Evolutionary conservation across 2,329 filamentous ascomycete genomes (phyloP).

Genomic region (Zymoseptoria tritici): DNA sequence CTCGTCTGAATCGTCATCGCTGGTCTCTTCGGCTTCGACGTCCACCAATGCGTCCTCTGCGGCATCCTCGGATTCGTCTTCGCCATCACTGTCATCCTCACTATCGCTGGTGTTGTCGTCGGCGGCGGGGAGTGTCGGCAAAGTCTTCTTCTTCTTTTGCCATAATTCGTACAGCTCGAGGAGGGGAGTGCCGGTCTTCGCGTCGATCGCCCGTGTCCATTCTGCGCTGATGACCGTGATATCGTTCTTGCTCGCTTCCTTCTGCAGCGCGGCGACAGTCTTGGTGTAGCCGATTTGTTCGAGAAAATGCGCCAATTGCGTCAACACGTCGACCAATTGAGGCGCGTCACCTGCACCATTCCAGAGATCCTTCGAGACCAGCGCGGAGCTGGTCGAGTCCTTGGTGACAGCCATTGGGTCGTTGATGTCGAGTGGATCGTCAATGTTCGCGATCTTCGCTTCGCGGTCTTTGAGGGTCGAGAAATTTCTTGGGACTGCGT

Average conservation of each 20-base stretch:
- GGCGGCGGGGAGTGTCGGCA: conserved; percentile 9
- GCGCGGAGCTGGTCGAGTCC: not conserved
- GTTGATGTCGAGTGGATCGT: not conserved
- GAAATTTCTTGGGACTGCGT: not conserved
- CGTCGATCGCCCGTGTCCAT: conserved; percentile 16
- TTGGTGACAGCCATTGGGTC: not conserved
- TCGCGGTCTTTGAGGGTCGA: not conserved
- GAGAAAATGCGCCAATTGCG: conserved; percentile 25
- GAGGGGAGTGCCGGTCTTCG: conserved; percentile 15
- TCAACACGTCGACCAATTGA: conserved; percentile 17
- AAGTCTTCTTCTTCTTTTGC: conserved; percentile 15
- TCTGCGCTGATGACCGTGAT: conserved; percentile 16
- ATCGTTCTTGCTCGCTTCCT: conserved; percentile 27
- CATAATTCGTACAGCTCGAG: conserved; percentile 22
- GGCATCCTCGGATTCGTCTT: conserved; percentile 10
- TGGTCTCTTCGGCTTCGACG: conserved; percentile 20
- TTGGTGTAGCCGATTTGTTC: conserved; percentile 27
- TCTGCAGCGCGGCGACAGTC: conserved; percentile 23
- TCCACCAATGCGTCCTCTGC: conserved; percentile 14
- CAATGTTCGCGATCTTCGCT: too few relatives aligned
- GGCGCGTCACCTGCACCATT: conserved; percentile 7
- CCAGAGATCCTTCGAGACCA: conserved; percentile 7
- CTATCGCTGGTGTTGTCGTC: conserved; percentile 8
- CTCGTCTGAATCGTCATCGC: conserved; percentile 18
- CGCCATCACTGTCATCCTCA: conserved; percentile 13